phyloP scores from a whole-genome alignment of 192 early-diverging fungal species.

The Chytriomyces sp. region DNA sequence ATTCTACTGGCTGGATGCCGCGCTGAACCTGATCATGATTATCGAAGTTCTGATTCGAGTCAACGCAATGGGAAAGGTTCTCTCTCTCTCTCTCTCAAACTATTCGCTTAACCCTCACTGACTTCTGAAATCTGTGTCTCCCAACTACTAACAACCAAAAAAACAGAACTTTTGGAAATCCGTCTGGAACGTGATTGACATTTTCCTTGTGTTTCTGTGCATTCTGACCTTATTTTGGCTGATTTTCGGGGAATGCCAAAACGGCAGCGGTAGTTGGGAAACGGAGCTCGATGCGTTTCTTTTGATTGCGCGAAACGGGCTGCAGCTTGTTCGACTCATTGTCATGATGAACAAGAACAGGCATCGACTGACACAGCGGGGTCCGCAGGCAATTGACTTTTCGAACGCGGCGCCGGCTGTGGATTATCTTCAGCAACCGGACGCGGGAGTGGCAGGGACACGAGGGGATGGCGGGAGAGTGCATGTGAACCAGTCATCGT shows the following conservation, averaged over 20 bases:
- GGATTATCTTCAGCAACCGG: slow-evolving; percentile 16
- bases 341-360: slow-evolving; percentile 33
- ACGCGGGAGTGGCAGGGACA: neutral
- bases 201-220: slow-evolving; percentile 34
- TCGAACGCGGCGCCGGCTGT: slow-evolving; percentile 15
- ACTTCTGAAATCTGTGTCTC: neutral
- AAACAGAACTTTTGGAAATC: slow-evolving; percentile 36
- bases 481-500: neutral
- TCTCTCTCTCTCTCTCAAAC: neutral
- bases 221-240: slow-evolving; percentile 36
- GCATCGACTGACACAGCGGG: neutral
- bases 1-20: slow-evolving; percentile 30
- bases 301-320: slow-evolving; percentile 33
- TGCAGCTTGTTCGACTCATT: slow-evolving; percentile 35
- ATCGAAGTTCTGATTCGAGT: slow-evolving; percentile 38
- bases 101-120: neutral
- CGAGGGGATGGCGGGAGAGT: neutral
- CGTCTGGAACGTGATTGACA: slow-evolving; percentile 38
- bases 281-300: slow-evolving; percentile 36
- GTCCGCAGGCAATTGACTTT: slow-evolving; percentile 29
- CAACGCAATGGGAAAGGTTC: slow-evolving; percentile 36
- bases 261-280: slow-evolving; percentile 24
- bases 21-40: slow-evolving; percentile 39
- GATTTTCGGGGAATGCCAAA: slow-evolving; percentile 32
- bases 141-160: neutral